phyloP scores from a whole-genome alignment of 2,329 filamentous ascomycete genomes.

The Arthrobotrys entomopaga region DNA sequence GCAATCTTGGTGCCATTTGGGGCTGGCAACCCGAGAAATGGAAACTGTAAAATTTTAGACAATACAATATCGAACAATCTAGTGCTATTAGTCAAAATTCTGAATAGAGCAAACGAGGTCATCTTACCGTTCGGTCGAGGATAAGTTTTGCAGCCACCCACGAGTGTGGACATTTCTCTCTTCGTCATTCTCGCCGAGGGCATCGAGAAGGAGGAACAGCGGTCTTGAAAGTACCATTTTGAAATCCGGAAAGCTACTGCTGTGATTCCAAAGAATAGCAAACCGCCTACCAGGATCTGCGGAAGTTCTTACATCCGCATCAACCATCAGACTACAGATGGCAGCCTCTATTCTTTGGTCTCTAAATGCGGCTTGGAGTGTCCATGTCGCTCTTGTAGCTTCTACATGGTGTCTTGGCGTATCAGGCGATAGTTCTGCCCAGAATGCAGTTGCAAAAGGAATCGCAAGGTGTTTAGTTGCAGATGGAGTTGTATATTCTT shows the following conservation, averaged over 20 bases:
- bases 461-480: constrained; percentile 72
- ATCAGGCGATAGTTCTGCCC: constrained; percentile 81
- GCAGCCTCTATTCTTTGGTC: constrained; percentile 83
- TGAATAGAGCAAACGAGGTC: constrained; percentile 48
- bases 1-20: constrained; percentile 59
- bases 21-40: constrained; percentile 64
- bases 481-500: constrained; percentile 60
- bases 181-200: constrained; percentile 75
- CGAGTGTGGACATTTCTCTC: constrained; percentile 80
- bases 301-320: constrained; percentile 66
- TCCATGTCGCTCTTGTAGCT: constrained; percentile 85
- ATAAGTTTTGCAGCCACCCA: constrained; percentile 77
- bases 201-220: constrained; percentile 82
- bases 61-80: constrained; percentile 73
- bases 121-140: constrained; percentile 64
- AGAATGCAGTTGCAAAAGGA: constrained; percentile 76
- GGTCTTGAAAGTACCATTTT: constrained; percentile 82
- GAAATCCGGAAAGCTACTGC: constrained; percentile 65
- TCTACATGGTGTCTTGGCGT: constrained; percentile 95
- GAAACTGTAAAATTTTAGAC: constrained; percentile 68
- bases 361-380: constrained; percentile 77
- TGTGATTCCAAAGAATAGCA: constrained; percentile 83
- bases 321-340: constrained; percentile 75
- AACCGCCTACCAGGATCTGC: constrained; percentile 76
- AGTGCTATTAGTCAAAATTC: background rate